Base-by-base conservation (phyloP, 139 green algal genomes). In the Edaphochlamys debaryana region DNA sequence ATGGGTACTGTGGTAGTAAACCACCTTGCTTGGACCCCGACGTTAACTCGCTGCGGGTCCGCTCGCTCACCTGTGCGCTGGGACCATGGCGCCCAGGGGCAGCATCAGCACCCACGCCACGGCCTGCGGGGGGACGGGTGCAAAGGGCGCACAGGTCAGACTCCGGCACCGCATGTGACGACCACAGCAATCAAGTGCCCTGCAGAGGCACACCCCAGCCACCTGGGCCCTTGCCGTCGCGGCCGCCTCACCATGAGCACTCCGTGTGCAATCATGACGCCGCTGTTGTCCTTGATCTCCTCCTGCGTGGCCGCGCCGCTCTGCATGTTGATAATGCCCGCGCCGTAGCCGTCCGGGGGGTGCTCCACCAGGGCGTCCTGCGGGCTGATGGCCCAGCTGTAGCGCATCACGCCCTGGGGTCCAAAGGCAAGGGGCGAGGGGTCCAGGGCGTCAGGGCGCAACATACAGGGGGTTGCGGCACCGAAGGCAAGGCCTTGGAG, bases 191-290 rank as follows among this genome's bases (percentile, higher is more conserved):
- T n/a, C n/a, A n/a, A n/a, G n/a, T n/a, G n/a, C n/a, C n/a, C n/a
- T n/a, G n/a, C n/a, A n/a, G n/a, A n/a, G n/a, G n/a, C n/a, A n/a
- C n/a, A n/a, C n/a, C n/a, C n/a, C n/a, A n/a, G n/a, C n/a, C n/a
- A n/a, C n/a, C n/a, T n/a, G n/a, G n/a, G n/a, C n/a, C n/a, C n/a
- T n/a, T n/a, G n/a, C n/a, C n/a, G n/a, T n/a, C n/a, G n/a, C n/a
- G n/a, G n/a, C n/a, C n/a, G n/a, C n/a, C n/a, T n/a, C n/a, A n/a
- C 63, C 77, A 83, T 83, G 1, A 83, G 63, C 42, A 83, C 77
- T 6, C 77, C 77, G 77, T 83, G 77, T 25, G 77, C 63, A 0
- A 83, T 19, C 15, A 83, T 74, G 41, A 29, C 62, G 23, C 40
- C 60, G 15, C 34, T 27, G 20, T n/a, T 41, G 60, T 42, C 45